Evolutionary conservation across 2,329 filamentous ascomycete genomes (phyloP), one percentile per base, ranked within the genome.

Genomic region (Nannizzia gypsea): DNA sequence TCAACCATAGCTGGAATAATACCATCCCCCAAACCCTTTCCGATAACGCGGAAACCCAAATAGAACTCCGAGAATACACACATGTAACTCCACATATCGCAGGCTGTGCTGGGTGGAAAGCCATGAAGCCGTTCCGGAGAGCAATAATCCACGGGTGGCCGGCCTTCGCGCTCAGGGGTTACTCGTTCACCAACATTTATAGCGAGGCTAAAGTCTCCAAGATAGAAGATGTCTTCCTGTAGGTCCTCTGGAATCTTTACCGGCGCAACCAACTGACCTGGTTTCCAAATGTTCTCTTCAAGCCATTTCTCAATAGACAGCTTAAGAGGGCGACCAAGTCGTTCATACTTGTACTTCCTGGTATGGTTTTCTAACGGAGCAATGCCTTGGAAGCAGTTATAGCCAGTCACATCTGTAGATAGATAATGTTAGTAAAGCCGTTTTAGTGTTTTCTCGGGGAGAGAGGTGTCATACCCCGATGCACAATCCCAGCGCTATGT

Each of bases 81-180:
- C 62, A 64, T 61, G 57, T 64, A 64, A 46, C 62, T 62, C 62
- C 62, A 64, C 20, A 62, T 64, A 55, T 64, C 62, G 60, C 59
- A 59, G 44, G 62, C 62, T 54, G 61, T 58, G 24, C 62, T 62
- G 48, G 57, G 61, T 34, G 24, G 24, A 8, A 59, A 11, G n/a
- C 36, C 46, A 42, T 64, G 62, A 54, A 62, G 61, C 8, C 59
- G 31, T 15, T 64, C 62, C 20, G 62, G 62, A 54, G 62, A 59
- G 58, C 62, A 64, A 58, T 57, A 60, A 11, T 13, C n/a, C 46
- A 24, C 15, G 20, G 62, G 60, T 31, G 62, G 62, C 46, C 20
- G 26, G 8, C 56, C 11, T 15, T 59, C 60, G 11, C 24, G 34
- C 13, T 61, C 61, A 24, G 57, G 58, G 15, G 56, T 48, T 56